These are phyloP conservation scores for Verbena officinalis DNA, from an alignment of 257 asterid genomes.

Conservation along the genomic window DNA sequence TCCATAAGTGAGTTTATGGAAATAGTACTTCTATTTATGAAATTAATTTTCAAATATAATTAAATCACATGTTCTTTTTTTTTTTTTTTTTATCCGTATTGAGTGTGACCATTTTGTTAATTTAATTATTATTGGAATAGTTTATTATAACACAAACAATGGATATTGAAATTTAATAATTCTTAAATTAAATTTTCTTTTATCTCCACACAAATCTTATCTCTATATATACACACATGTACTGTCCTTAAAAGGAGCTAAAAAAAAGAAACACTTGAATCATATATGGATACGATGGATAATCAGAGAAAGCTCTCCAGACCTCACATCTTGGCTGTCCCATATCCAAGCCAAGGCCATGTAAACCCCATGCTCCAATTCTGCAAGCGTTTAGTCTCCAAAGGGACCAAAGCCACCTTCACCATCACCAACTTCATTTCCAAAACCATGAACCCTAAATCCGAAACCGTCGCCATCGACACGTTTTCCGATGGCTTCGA, in stretches of 20 bases:
- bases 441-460: slow-evolving; percentile 44
- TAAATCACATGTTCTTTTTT: no score
- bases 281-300: slow-evolving; percentile 31
- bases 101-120: no score
- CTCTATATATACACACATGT: neutral
- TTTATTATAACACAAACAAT: no score
- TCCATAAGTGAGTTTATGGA: no score
- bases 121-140: no score
- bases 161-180: no score
- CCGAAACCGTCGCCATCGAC: slow-evolving; percentile 41
- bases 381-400: slow-evolving; percentile 65
- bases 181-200: no score
- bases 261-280: neutral
- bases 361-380: slow-evolving; percentile 77
- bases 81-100: no score
- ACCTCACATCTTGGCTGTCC: slow-evolving; percentile 60
- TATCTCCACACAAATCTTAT: neutral
- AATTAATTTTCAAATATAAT: no score
- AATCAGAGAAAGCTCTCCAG: slow-evolving; percentile 10
- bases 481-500: slow-evolving; percentile 80
- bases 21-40: no score
- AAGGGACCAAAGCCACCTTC: slow-evolving; percentile 54
- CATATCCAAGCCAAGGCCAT: slow-evolving; percentile 93
- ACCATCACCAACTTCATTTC: slow-evolving; percentile 61
- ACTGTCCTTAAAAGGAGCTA: neutral